phyloP scores from a whole-genome alignment of 345 rosid species.

The Populus nigra region DNA sequence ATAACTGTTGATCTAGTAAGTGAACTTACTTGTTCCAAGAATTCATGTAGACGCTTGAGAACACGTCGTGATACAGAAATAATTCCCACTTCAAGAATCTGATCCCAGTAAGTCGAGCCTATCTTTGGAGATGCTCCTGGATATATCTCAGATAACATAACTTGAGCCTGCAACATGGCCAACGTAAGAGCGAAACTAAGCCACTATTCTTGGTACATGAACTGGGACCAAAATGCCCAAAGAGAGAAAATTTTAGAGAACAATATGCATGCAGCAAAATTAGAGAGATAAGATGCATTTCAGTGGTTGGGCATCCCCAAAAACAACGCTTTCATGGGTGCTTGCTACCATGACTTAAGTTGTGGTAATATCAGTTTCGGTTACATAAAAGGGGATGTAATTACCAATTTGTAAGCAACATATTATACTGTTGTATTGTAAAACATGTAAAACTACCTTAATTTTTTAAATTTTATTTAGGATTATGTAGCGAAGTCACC shows the following conservation, averaged over 20 bases:
- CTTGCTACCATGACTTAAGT: too few species aligned
- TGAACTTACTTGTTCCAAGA: conserved; percentile 70
- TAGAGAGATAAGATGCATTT: neutral
- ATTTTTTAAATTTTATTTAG: too few species aligned
- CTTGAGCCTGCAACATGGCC: conserved; percentile 61
- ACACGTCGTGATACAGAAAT: conserved; percentile 70
- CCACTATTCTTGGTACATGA: neutral
- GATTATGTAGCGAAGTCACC: too few species aligned
- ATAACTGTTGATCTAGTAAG: neutral
- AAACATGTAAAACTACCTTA: too few species aligned
- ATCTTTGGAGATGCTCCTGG: conserved; percentile 89
- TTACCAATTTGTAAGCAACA: too few species aligned
- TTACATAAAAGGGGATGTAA: too few species aligned
- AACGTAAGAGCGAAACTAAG: conserved; percentile 14
- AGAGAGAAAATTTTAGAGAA: neutral
- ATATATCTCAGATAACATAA: conserved; percentile 88
- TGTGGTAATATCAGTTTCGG: too few species aligned
- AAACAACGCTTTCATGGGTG: neutral
- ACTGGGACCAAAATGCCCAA: neutral
- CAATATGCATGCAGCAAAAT: neutral
- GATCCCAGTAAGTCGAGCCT: conserved; percentile 89
- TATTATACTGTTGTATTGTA: too few species aligned
- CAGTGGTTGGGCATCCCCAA: neutral
- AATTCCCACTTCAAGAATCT: conserved; percentile 74
- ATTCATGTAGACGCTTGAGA: conserved; percentile 72